A percentile compares a stretch with the other conserved stretches of the same genome.
These are phyloP conservation scores for Elsinoe australis DNA, from an alignment of 2,329 filamentous ascomycete genomes.

Conservation along the genomic window DNA sequence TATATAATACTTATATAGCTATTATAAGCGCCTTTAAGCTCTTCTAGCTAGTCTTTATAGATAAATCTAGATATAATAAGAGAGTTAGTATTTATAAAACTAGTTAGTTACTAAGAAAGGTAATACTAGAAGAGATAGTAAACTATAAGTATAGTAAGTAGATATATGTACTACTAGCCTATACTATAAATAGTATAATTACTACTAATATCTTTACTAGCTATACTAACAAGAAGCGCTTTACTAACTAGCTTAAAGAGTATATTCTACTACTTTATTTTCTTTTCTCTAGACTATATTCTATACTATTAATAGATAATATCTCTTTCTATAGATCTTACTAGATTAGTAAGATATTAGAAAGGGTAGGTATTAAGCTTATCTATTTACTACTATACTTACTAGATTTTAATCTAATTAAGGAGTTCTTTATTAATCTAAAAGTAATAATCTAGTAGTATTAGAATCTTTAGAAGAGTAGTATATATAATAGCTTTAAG, in stretches of 20 bases:
- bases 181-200: not conserved
- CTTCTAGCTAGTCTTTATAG: not conserved
- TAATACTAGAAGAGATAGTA: not conserved
- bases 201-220: not conserved
- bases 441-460: conserved; percentile 23
- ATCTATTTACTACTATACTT: too few relatives aligned
- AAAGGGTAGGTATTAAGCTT: too few relatives aligned
- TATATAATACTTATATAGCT: not conserved
- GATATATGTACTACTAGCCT: not conserved
- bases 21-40: not conserved
- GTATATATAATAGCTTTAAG: not conserved
- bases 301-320: too few relatives aligned
- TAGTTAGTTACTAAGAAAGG: not conserved
- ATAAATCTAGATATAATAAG: not conserved
- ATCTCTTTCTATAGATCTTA: too few relatives aligned
- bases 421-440: too few relatives aligned
- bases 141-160: not conserved
- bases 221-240: not conserved
- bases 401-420: too few relatives aligned
- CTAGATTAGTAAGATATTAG: too few relatives aligned
- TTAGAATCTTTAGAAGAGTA: not conserved
- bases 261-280: too few relatives aligned
- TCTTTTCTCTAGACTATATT: too few relatives aligned
- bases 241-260: too few relatives aligned
- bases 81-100: not conserved